Evolutionary conservation across 148 eudicot species (phyloP).

Genomic region (Chenopodium suecicum): DNA sequence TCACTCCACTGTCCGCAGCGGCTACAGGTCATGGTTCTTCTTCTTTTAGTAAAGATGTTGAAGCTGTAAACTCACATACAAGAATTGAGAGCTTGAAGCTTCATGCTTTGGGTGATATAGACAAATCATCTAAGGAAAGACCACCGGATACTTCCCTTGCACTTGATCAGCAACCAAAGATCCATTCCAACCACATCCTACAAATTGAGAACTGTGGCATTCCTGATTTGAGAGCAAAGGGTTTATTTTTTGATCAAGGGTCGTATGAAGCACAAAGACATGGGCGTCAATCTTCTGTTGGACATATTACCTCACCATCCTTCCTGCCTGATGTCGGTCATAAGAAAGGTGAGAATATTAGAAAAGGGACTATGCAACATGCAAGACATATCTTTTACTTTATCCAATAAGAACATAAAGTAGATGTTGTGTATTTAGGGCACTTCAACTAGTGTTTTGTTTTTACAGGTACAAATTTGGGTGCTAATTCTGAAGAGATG

Average conservation of each 20-base stretch:
- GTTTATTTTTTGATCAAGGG: slow-evolving; percentile 27
- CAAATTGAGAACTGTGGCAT: slow-evolving; percentile 19
- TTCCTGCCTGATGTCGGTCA: slow-evolving; percentile 25
- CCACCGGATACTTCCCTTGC: slow-evolving; percentile 29
- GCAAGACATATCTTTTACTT: slow-evolving; percentile 15
- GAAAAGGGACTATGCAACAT: slow-evolving; percentile 22
- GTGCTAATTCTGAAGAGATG: slow-evolving; percentile 23
- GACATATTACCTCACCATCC: slow-evolving; percentile 20
- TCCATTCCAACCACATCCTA: slow-evolving; percentile 6
- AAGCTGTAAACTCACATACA: slow-evolving; percentile 23
- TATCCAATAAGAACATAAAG: neutral
- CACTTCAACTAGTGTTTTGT: slow-evolving; percentile 1
- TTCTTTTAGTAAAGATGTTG: slow-evolving; percentile 29
- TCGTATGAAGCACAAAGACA: slow-evolving; percentile 28
- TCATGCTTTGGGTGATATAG: slow-evolving; percentile 27
- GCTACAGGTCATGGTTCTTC: slow-evolving; percentile 25
- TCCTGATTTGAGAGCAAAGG: slow-evolving; percentile 13
- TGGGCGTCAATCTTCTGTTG: slow-evolving; percentile 14
- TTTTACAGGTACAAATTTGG: slow-evolving; percentile 36
- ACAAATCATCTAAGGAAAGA: slow-evolving; percentile 21
- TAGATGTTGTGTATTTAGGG: neutral
- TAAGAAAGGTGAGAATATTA: slow-evolving; percentile 28
- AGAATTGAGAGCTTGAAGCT: slow-evolving; percentile 36
- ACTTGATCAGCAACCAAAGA: slow-evolving; percentile 23
- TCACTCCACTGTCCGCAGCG: slow-evolving; percentile 27